These are phyloP conservation scores for Viola pubescens DNA, from an alignment of 441 rosid genomes.

Conservation along the genomic window DNA sequence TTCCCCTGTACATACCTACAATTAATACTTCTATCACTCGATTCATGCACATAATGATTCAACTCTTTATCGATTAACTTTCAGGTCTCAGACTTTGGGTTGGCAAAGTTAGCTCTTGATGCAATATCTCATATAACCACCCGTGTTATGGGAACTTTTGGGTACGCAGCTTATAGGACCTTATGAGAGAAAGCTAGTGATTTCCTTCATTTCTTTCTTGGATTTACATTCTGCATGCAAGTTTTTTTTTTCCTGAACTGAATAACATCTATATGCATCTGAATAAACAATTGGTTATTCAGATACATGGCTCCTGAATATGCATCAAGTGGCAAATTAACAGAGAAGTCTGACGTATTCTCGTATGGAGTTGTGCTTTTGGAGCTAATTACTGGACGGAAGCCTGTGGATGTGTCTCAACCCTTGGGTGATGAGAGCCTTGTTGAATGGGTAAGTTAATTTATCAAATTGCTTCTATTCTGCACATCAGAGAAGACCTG, in stretches of 20 bases:
- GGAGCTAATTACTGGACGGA: conserved; percentile 92
- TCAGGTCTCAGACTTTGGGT: conserved; percentile 99
- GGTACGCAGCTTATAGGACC: conserved; percentile 38
- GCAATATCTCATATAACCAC: conserved; percentile 81
- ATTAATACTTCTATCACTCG: background rate
- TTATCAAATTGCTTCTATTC: conserved; percentile 6
- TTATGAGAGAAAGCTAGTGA: background rate
- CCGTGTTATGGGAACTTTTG: conserved; percentile 98
- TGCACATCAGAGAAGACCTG: background rate
- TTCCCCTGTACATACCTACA: conserved; percentile 3
- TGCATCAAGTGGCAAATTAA: conserved; percentile 94
- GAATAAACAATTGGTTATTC: conserved; percentile 19
- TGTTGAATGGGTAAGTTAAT: conserved; percentile 79
- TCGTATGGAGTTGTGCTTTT: conserved; percentile 90
- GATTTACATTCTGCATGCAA: background rate
- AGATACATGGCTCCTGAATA: conserved; percentile 99
- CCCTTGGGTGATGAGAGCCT: conserved; percentile 91
- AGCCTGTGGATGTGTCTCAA: conserved; percentile 80
- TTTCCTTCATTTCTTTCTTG: background rate
- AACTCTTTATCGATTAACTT: conserved; percentile 15
- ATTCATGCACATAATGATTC: conserved; percentile 17
- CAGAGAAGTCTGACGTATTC: conserved; percentile 89
- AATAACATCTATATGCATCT: conserved; percentile 3
- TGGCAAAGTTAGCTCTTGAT: conserved; percentile 88
- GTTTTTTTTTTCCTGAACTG: conserved; percentile 13